Conservation (phyloP, 2,329 filamentous ascomycete species). For the Microsporum canis region DNA sequence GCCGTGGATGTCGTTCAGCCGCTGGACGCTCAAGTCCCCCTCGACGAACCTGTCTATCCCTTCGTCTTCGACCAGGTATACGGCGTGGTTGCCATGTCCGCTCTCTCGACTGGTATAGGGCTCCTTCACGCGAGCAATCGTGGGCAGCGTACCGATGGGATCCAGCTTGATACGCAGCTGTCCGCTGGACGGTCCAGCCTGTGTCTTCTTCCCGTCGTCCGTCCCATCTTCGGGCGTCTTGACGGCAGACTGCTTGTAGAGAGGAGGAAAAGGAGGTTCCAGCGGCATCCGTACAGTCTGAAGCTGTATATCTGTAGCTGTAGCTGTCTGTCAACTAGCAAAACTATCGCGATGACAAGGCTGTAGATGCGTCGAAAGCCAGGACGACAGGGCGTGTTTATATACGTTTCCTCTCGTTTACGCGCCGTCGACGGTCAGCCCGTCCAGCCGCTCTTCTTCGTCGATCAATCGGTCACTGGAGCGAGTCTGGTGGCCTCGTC, state of each 20-base stretch:
- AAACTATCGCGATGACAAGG: background rate
- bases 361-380: background rate
- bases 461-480: background rate
- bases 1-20: conserved; percentile 18
- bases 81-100: background rate
- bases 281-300: background rate
- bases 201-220: background rate
- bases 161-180: background rate
- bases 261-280: background rate
- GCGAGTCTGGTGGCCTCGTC: background rate
- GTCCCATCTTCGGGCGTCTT: background rate
- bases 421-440: background rate
- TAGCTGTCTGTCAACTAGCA: background rate
- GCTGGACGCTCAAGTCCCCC: conserved; percentile 9
- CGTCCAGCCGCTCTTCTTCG: background rate
- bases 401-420: background rate
- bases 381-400: background rate
- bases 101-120: background rate
- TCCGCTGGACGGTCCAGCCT: background rate
- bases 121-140: conserved; percentile 6
- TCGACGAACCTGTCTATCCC: conserved; percentile 7
- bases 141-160: conserved; percentile 7
- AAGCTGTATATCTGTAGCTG: background rate
- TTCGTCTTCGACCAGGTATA: conserved; percentile 9
- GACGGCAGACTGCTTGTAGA: background rate